Evolutionary conservation across 805 yeast genomes (phyloP), one percentile per base, ranked within the genome.

Genomic region (Torulaspora maleeae): DNA sequence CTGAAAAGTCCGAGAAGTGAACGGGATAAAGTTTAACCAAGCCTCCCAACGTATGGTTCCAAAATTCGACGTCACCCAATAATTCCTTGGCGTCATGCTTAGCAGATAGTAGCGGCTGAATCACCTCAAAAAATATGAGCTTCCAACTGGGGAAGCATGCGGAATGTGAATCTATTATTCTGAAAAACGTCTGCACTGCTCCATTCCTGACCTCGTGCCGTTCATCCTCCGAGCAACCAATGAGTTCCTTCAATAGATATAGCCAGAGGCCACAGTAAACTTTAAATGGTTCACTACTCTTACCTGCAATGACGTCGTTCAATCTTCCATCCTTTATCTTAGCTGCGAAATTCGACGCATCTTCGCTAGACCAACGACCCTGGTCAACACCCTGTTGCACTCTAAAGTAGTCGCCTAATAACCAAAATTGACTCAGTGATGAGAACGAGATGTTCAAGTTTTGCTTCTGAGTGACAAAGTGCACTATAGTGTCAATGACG

Each of bases 401-500:
- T 43, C 80, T 73, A 34, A 82, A 65, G 47, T 81, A 80, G 56
- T 93, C 98, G 54, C 96, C 86, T 3, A 93, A 79, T 12, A 85
- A 64, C 98, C 98, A 91, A 58, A 89, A 90, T 53, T 89, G 85
- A 54, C 96, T 86, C 7, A 89, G 85, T 0, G 96, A 82, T 39
- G 95, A 86, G 60, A 91, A 89, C 0, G 97, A 86, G 16, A 88
- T 86, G 61, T 91, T 91, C 52, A 91, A 64, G 53, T 91, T 96
- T 50, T 70, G 72, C 1, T 64, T 67, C 57, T 93, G 98, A 1
- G 74, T 66, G 27, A 87, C 82, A 64, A 87, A 91, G 50, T 79
- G 76, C 55, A 74, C 77, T 29, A 91, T 69, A 1, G 90, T 79
- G 51, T 86, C 88, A 47, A 89, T 79, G 33, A 90, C 74, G 2